Percentiles rank a stretch among this genome's conserved stretches.
Conservation (phyloP, 2,329 filamentous ascomycete species). For the Dothiorella sarmentorum region DNA sequence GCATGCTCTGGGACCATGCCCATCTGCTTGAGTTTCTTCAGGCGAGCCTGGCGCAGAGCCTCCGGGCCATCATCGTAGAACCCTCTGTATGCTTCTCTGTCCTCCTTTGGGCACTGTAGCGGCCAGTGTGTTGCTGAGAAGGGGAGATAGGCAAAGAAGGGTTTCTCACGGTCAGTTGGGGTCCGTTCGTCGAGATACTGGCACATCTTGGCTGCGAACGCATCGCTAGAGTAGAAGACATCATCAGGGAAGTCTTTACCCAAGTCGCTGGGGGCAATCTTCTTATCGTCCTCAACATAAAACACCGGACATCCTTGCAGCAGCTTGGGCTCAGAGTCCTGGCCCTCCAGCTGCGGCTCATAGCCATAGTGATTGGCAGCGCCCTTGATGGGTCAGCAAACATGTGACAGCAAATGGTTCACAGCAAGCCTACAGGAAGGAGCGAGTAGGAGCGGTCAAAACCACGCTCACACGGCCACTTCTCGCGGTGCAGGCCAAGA, state of each 20-base stretch:
- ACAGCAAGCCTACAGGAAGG: slow-evolving; percentile 7
- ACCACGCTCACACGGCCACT: slow-evolving; percentile 18
- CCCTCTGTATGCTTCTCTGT: slow-evolving; percentile 25
- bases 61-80: slow-evolving; percentile 29
- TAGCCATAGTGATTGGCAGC: slow-evolving; percentile 36
- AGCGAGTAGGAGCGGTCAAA: slow-evolving; percentile 20
- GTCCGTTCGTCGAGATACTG: slow-evolving; percentile 25
- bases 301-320: slow-evolving; percentile 23
- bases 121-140: slow-evolving; percentile 33
- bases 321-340: slow-evolving; percentile 21
- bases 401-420: background rate
- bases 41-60: slow-evolving; percentile 23
- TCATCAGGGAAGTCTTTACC: background rate
- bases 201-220: slow-evolving; percentile 30
- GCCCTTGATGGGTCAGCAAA: slow-evolving; percentile 8
- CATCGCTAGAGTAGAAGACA: slow-evolving; percentile 34
- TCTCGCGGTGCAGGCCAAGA: slow-evolving; percentile 20
- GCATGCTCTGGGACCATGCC: slow-evolving; percentile 26
- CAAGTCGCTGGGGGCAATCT: slow-evolving; percentile 23
- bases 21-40: slow-evolving; percentile 25
- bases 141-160: slow-evolving; percentile 31
- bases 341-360: slow-evolving; percentile 29
- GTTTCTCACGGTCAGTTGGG: slow-evolving; percentile 23
- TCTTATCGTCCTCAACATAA: slow-evolving; percentile 25
- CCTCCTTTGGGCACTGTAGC: slow-evolving; percentile 27